Conservation (phyloP, 2,329 filamentous ascomycete species). For the Teratosphaeria destructans region DNA sequence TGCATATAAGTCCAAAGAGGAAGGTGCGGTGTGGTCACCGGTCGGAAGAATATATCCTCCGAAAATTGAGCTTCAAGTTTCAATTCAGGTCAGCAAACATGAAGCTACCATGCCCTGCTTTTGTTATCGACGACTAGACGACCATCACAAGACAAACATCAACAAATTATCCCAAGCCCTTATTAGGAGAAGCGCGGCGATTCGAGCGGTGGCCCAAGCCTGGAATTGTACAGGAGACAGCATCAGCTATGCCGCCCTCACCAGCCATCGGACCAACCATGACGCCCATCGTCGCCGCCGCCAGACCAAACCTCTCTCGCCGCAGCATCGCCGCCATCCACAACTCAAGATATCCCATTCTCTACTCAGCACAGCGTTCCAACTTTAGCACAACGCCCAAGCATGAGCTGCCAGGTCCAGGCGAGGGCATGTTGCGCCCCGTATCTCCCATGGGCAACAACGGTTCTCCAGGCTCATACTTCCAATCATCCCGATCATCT, state of each 20-base stretch:
- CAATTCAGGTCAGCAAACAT: not conserved
- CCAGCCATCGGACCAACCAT: constrained; percentile 13
- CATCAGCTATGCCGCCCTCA: constrained; percentile 7
- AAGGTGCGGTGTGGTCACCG: too few species aligned
- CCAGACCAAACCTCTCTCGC: constrained; percentile 23
- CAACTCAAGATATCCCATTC: constrained; percentile 21
- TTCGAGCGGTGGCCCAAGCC: not conserved
- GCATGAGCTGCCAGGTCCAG: constrained; percentile 17
- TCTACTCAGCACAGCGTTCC: constrained; percentile 14
- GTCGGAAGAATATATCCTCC: too few species aligned
- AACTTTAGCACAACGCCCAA: constrained; percentile 17
- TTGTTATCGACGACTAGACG: not conserved
- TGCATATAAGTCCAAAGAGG: too few species aligned
- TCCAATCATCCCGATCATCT: constrained; percentile 32
- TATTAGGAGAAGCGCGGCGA: not conserved
- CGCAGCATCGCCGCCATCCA: constrained; percentile 24
- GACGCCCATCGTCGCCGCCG: constrained; percentile 28
- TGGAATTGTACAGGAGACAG: too few species aligned
- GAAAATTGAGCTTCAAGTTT: not conserved
- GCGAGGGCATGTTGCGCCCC: constrained; percentile 26
- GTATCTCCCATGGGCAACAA: constrained; percentile 11
- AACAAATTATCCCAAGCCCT: not conserved
- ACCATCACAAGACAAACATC: not conserved
- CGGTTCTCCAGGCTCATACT: constrained; percentile 26
- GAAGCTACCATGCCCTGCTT: not conserved